Percentiles rank a stretch among this genome's conserved stretches.
Evolutionary conservation across 2,329 filamentous ascomycete species (phyloP).

Genomic region (Ilyonectria mors-panacis): DNA sequence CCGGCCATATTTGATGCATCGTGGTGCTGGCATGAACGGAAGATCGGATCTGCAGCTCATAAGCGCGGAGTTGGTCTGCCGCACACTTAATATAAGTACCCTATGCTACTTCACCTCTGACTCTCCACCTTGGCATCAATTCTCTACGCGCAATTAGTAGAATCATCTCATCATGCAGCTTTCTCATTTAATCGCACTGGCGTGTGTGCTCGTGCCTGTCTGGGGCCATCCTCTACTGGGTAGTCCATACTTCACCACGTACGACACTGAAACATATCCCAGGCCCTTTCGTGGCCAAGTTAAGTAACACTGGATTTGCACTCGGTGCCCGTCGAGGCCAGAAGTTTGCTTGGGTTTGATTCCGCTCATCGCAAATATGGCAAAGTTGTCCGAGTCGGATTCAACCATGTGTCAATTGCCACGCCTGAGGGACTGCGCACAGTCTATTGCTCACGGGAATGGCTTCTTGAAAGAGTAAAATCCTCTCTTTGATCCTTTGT

Average conservation of each 20-base stretch:
- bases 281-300: conserved; percentile 25
- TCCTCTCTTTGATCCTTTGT: neutral
- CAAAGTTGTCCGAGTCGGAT: conserved; percentile 27
- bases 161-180: conserved; percentile 13
- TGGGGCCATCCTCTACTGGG: conserved; percentile 29
- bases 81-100: too few species aligned
- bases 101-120: too few species aligned
- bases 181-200: neutral
- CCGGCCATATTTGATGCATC: neutral
- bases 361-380: conserved; percentile 26
- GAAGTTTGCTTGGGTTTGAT: conserved; percentile 29
- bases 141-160: neutral
- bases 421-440: conserved; percentile 25
- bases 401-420: conserved; percentile 35
- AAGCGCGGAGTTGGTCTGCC: too few species aligned
- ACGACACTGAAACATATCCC: conserved; percentile 28
- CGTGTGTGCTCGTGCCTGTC: conserved; percentile 4
- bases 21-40: neutral
- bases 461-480: conserved; percentile 34
- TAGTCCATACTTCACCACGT: conserved; percentile 35
- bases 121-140: too few species aligned
- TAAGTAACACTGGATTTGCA: conserved; percentile 31
- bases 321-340: conserved; percentile 17
- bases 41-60: neutral
- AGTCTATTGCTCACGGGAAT: conserved; percentile 34